Conservation (phyloP, 345 rosid species). For the Cochlearia excelsa region DNA sequence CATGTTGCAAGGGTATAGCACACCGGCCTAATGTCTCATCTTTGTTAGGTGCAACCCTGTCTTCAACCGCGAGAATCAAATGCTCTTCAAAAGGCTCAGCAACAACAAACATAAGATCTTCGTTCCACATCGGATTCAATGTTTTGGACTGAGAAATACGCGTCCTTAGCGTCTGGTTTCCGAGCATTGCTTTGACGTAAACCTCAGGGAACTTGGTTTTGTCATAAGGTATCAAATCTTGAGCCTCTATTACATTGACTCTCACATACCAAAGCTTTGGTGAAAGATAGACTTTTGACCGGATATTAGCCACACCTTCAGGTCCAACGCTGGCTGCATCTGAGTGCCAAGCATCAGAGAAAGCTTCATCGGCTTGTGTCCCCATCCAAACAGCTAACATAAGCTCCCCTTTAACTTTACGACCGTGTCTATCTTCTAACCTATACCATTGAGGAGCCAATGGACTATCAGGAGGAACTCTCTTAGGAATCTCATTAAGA, state of each 20-base stretch:
- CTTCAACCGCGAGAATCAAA: conserved; percentile 70
- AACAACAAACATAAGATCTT: conserved; percentile 89
- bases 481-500: conserved; percentile 76
- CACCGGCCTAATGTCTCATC: conserved; percentile 71
- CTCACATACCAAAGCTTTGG: conserved; percentile 97
- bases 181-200: conserved; percentile 66
- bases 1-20: conserved; percentile 49
- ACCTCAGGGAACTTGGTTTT: conserved; percentile 82
- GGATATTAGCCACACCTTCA: conserved; percentile 56
- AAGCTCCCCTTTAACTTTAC: conserved; percentile 74
- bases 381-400: conserved; percentile 99
- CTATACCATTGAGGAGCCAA: conserved; percentile 98
- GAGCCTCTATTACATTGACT: conserved; percentile 93
- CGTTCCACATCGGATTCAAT: conserved; percentile 92
- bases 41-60: conserved; percentile 64
- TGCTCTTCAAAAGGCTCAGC: conserved; percentile 93
- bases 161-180: conserved; percentile 62
- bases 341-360: conserved; percentile 97
- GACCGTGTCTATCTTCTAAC: conserved; percentile 71
- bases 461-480: conserved; percentile 94
- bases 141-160: conserved; percentile 61
- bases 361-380: too few relatives aligned
- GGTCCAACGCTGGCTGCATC: conserved; percentile 80
- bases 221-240: conserved; percentile 73
- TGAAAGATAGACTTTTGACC: too few relatives aligned